Conservation (phyloP, 2,329 filamentous ascomycete genomes). For the Aspergillus ochraceus region DNA sequence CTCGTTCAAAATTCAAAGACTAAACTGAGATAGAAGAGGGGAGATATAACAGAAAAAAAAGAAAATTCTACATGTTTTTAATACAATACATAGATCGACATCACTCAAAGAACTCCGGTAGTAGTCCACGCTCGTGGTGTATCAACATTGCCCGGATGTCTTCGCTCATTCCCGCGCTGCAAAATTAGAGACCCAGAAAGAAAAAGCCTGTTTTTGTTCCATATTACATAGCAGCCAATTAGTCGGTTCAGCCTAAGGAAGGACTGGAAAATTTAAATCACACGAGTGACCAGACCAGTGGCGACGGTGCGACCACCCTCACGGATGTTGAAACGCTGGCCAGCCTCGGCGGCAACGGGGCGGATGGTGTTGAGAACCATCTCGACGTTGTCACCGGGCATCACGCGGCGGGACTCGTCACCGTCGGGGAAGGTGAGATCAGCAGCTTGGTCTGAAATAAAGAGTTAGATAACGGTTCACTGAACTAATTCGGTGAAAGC, state of each 20-base stretch:
- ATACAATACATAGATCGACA: constrained; percentile 38
- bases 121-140: constrained; percentile 20
- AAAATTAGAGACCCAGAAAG: constrained; percentile 28
- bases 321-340: constrained; percentile 96
- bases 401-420: constrained; percentile 78
- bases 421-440: constrained; percentile 84
- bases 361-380: constrained; percentile 86
- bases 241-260: constrained; percentile 8
- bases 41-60: constrained; percentile 27
- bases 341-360: constrained; percentile 83
- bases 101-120: constrained; percentile 36
- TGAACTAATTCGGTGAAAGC: background rate
- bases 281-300: constrained; percentile 77
- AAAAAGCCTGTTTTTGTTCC: constrained; percentile 25
- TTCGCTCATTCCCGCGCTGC: constrained; percentile 38
- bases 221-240: constrained; percentile 33
- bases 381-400: constrained; percentile 98
- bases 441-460: constrained; percentile 60
- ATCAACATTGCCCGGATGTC: constrained; percentile 26
- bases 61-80: constrained; percentile 29
- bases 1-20: constrained; percentile 18
- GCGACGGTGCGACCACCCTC: constrained; percentile 91
- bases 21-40: constrained; percentile 20
- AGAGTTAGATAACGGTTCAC: constrained; percentile 1
- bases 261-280: constrained; percentile 45